These are phyloP conservation scores for Eutypella sp. DNA, from an alignment of 2,329 filamentous ascomycete species.

Conservation along the genomic window DNA sequence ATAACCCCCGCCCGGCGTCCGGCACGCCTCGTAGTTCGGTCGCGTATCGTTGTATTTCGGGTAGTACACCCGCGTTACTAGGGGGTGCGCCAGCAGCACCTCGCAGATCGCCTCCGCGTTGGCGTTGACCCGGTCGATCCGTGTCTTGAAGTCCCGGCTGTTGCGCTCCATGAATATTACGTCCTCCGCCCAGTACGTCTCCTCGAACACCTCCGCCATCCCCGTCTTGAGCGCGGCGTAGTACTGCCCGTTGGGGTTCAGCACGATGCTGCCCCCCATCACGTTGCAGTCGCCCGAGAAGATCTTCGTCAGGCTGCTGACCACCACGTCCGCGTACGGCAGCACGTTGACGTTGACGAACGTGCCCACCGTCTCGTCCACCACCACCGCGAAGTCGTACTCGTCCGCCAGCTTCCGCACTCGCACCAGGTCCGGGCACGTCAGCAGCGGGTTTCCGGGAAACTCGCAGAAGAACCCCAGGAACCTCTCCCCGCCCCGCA, in stretches of 20 bases:
- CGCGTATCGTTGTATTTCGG: slow-evolving; percentile 71
- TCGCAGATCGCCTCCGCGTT: slow-evolving; percentile 82
- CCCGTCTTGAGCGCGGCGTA: slow-evolving; percentile 64
- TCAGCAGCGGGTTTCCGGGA: slow-evolving; percentile 84
- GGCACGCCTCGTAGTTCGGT: slow-evolving; percentile 72
- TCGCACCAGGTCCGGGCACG: slow-evolving; percentile 76
- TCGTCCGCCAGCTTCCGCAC: slow-evolving; percentile 74
- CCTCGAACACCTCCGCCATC: slow-evolving; percentile 67
- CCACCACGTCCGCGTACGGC: slow-evolving; percentile 82
- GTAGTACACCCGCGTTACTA: slow-evolving; percentile 79
- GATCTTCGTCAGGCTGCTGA: slow-evolving; percentile 92
- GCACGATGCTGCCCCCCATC: slow-evolving; percentile 77
- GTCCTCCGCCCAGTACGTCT: slow-evolving; percentile 93
- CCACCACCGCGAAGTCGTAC: slow-evolving; percentile 83
- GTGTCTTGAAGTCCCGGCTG: slow-evolving; percentile 80
- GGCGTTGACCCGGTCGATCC: slow-evolving; percentile 77
- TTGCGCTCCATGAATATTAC: slow-evolving; percentile 93
- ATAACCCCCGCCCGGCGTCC: slow-evolving; percentile 72
- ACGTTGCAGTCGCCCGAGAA: slow-evolving; percentile 98
- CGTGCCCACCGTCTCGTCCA: slow-evolving; percentile 95
- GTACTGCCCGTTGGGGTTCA: slow-evolving; percentile 63
- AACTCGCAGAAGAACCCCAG: slow-evolving; percentile 92
- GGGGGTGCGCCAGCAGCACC: slow-evolving; percentile 54
- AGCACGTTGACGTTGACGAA: slow-evolving; percentile 95
- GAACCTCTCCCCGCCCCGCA: slow-evolving; percentile 69